Conservation (phyloP, 2,329 filamentous ascomycete species). For the Fusarium oxysporum region DNA sequence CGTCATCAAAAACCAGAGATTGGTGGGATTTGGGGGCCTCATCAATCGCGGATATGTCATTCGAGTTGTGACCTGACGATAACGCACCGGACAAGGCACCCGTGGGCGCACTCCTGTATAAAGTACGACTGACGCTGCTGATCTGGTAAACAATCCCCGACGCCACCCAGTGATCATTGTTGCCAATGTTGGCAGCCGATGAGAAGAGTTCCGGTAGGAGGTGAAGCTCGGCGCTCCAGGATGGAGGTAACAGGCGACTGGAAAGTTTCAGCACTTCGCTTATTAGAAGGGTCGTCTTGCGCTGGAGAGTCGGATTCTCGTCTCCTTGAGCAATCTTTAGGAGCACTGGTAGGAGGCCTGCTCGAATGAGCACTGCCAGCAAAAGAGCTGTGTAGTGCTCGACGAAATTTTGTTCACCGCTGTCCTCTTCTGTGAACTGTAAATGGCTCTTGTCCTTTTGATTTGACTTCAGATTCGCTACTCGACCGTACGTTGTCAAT, state of each 20-base stretch:
- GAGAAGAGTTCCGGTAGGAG: slow-evolving; percentile 87
- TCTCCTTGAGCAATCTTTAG: slow-evolving; percentile 75
- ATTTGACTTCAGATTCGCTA: slow-evolving; percentile 80
- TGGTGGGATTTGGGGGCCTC: slow-evolving; percentile 66
- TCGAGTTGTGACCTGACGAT: slow-evolving; percentile 58
- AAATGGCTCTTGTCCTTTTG: slow-evolving; percentile 61
- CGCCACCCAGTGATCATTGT: slow-evolving; percentile 80
- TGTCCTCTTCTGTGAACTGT: slow-evolving; percentile 72
- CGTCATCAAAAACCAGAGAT: slow-evolving; percentile 65
- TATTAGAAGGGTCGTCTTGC: slow-evolving; percentile 90
- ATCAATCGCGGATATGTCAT: slow-evolving; percentile 63
- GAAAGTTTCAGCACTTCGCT: slow-evolving; percentile 92
- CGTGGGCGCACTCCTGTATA: slow-evolving; percentile 80
- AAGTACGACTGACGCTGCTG: slow-evolving; percentile 92
- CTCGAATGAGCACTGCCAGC: slow-evolving; percentile 84
- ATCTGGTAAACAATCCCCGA: slow-evolving; percentile 97
- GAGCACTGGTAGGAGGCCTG: slow-evolving; percentile 75
- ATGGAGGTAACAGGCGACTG: slow-evolving; percentile 83
- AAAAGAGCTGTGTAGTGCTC: slow-evolving; percentile 94
- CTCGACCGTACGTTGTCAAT: slow-evolving; percentile 95
- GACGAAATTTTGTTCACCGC: slow-evolving; percentile 83
- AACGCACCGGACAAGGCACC: slow-evolving; percentile 53
- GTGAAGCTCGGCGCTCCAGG: slow-evolving; percentile 86
- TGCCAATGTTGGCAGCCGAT: slow-evolving; percentile 77
- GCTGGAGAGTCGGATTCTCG: slow-evolving; percentile 76